These are phyloP conservation scores for Syzygium aqueum DNA, from an alignment of 345 rosid species.

Conservation along the genomic window DNA sequence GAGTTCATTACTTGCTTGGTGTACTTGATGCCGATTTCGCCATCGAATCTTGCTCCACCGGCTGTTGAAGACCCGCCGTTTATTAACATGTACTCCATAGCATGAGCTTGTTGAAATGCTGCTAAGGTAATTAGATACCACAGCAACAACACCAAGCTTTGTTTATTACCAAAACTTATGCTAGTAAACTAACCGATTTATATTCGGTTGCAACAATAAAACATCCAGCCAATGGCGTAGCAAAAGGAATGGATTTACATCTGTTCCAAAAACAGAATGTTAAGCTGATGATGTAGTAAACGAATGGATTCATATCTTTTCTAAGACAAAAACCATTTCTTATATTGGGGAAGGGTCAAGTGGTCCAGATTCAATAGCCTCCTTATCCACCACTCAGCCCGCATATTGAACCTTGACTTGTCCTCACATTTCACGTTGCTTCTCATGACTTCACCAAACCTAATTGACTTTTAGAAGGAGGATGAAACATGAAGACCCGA, in stretches of 20 bases:
- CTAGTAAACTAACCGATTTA: background rate
- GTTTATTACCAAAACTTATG: background rate
- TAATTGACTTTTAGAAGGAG: background rate
- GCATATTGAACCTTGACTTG: background rate
- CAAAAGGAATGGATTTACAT: background rate
- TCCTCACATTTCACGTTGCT: background rate
- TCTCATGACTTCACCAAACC: background rate
- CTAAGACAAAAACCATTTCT: background rate
- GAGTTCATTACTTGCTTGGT: constrained; percentile 3
- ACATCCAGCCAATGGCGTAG: background rate
- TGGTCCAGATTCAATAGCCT: background rate
- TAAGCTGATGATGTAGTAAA: background rate
- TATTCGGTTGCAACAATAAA: background rate
- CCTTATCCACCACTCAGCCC: background rate
- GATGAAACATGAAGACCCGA: background rate
- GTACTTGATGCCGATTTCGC: constrained; percentile 4
- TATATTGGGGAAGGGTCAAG: background rate
- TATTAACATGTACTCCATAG: background rate
- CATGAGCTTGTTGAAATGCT: background rate
- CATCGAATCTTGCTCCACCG: constrained; percentile 12
- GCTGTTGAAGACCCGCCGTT: background rate
- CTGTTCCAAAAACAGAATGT: background rate
- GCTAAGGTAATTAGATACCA: background rate
- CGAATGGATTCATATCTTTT: background rate
- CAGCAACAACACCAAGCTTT: background rate